A percentile compares a stretch with the other conserved stretches of the same genome.
These are phyloP conservation scores for Lepidium sativum DNA, from an alignment of 345 rosid genomes.

Conservation along the genomic window DNA sequence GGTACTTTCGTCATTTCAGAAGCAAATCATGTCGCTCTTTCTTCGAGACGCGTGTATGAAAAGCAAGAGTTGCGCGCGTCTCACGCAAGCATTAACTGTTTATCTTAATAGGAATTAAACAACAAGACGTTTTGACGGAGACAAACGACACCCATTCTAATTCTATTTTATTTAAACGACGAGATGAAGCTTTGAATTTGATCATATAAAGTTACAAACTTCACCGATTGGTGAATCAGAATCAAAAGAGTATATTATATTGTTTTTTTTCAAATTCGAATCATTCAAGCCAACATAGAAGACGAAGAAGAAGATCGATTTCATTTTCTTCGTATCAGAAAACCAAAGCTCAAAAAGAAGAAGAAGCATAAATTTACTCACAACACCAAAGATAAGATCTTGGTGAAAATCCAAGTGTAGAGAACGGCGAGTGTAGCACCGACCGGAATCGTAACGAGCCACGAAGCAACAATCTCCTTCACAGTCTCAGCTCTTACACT, in stretches of 20 bases:
- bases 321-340: constrained; percentile 14
- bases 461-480: constrained; percentile 78
- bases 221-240: constrained; percentile 19
- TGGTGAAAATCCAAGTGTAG: constrained; percentile 88
- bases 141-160: constrained; percentile 2
- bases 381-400: constrained; percentile 51
- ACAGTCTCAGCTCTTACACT: constrained; percentile 87
- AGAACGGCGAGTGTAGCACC: constrained; percentile 74
- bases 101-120: neutral
- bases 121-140: neutral
- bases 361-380: constrained; percentile 22
- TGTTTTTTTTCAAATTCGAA: constrained; percentile 2
- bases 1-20: constrained; percentile 12
- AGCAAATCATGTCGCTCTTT: constrained; percentile 26
- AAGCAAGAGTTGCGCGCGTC: constrained; percentile 26
- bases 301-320: constrained; percentile 5
- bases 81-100: constrained; percentile 26
- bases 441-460: constrained; percentile 87
- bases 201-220: neutral
- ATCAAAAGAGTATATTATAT: neutral
- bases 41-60: constrained; percentile 35
- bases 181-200: neutral
- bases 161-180: neutral
- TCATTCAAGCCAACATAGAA: constrained; percentile 8
- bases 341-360: neutral